phyloP scores from a whole-genome alignment of 148 eudicot species.

The Nepenthes gracilis region DNA sequence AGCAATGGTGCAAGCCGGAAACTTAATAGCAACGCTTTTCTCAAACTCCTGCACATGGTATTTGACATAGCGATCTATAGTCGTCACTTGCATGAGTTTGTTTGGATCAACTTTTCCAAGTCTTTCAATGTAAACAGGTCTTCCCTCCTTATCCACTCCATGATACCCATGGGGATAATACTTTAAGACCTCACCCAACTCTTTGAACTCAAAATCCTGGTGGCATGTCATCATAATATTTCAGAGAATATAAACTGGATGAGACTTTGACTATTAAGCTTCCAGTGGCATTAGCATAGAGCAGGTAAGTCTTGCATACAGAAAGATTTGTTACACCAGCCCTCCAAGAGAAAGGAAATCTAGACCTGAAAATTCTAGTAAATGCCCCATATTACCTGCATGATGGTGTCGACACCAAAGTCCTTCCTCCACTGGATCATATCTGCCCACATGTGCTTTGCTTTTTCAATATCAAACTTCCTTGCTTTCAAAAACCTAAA shows the following conservation, averaged over 20 bases:
- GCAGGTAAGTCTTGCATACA: background rate
- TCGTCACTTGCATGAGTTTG: slow-evolving; percentile 90
- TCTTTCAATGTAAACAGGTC: slow-evolving; percentile 87
- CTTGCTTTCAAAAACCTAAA: slow-evolving; percentile 66
- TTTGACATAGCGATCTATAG: slow-evolving; percentile 77
- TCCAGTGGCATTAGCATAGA: background rate
- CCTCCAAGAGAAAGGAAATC: background rate
- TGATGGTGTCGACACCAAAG: slow-evolving; percentile 43
- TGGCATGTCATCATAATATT: slow-evolving; percentile 1
- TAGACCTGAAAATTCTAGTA: background rate
- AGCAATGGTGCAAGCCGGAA: slow-evolving; percentile 85
- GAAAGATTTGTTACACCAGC: slow-evolving; percentile 20
- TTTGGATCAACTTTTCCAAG: slow-evolving; percentile 83
- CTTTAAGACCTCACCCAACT: slow-evolving; percentile 65
- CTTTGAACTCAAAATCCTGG: slow-evolving; percentile 82
- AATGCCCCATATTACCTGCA: slow-evolving; percentile 26
- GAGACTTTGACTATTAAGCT: too few species aligned
- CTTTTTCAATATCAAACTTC: slow-evolving; percentile 63
- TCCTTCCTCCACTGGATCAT: slow-evolving; percentile 74
- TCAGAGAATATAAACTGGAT: too few species aligned
- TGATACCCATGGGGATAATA: slow-evolving; percentile 97
- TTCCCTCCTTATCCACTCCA: slow-evolving; percentile 87
- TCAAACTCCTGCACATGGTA: slow-evolving; percentile 90
- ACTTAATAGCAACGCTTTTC: slow-evolving; percentile 67
- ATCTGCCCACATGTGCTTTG: slow-evolving; percentile 71